Evolutionary conservation across 2,329 filamentous ascomycete genomes (phyloP), one percentile per base, ranked within the genome.

Genomic region (Trichoderma sp.): DNA sequence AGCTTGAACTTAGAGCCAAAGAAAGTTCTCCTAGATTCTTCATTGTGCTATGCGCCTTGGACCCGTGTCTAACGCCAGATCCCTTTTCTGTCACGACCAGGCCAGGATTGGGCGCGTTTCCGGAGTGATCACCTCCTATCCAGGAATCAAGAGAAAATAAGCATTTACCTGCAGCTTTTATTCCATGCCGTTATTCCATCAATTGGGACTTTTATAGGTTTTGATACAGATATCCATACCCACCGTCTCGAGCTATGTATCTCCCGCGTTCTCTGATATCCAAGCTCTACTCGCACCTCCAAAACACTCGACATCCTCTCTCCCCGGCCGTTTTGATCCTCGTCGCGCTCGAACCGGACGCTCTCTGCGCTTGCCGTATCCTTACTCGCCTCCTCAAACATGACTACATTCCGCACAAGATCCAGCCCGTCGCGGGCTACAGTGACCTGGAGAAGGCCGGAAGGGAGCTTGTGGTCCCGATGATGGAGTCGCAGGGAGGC

Each of bases 341-440:
- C 75, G 95, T 95, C 78, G 94, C 96, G 45, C 93, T 98, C 82
- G 96, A 98, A 82, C 95, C 97, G 74, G 97, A 99, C 86, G 94
- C 97, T 78, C 91, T 99, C 77, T 98, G 96, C 85, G 97, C 95
- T 77, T 97, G 95, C 83, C 95, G 95, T 77, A 98, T 99, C 77
- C 91, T 99, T 65, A 97, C 96, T 3, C 90, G 93, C 68, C 89
- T 99, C n/a, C 89, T 99, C 76, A 98, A 97, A 85, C 93, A 96
- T 88, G 97, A 99, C 87, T 98, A 97, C 83, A 97, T 99, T 79
- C 94, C 93, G 16, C 96, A 98, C 87, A 98, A 98, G 85, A 98
- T 98, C 81, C 94, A 98, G 81, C 97, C 97, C 1, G 93, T 99
- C 73, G 91, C 94, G 24, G 97, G 97, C 74, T 98, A 98, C 91